A percentile compares a stretch with the other conserved stretches of the same genome.
These are phyloP conservation scores for Crithidia brevicula DNA, from an alignment of 208 protist species.

Conservation along the genomic window DNA sequence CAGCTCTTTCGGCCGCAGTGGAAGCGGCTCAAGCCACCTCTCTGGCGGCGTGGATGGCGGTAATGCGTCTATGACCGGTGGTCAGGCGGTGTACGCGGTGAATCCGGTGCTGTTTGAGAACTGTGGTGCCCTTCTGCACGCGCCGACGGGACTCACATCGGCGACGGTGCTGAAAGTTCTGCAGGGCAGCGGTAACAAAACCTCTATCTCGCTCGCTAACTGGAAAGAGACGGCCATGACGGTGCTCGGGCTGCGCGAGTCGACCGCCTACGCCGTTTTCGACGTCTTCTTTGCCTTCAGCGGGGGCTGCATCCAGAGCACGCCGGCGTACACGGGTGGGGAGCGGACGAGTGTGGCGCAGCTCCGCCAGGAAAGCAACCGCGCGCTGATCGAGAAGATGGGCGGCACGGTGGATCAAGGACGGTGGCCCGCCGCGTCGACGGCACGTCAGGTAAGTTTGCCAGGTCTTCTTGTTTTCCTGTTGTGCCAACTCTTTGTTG, in stretches of 20 bases:
- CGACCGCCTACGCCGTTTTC: constrained; percentile 79
- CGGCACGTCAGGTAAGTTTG: constrained; percentile 75
- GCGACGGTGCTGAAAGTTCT: constrained; percentile 76
- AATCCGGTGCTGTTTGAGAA: constrained; percentile 88
- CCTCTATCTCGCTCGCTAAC: constrained; percentile 75
- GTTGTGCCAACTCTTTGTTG: constrained; percentile 81
- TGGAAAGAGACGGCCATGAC: constrained; percentile 81
- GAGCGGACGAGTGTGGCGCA: constrained; percentile 63
- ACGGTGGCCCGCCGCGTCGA: constrained; percentile 68
- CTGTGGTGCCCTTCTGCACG: constrained; percentile 73
- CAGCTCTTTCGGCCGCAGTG: constrained; percentile 32
- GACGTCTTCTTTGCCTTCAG: constrained; percentile 89
- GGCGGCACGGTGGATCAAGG: constrained; percentile 78
- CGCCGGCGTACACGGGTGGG: constrained; percentile 46
- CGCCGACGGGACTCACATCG: constrained; percentile 75
- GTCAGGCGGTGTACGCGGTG: constrained; percentile 75
- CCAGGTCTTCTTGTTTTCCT: constrained; percentile 87
- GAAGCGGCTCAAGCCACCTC: constrained; percentile 26
- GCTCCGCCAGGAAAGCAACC: constrained; percentile 83
- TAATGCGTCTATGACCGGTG: constrained; percentile 18
- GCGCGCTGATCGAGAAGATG: constrained; percentile 84
- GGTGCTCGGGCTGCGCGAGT: constrained; percentile 66
- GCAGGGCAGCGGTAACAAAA: constrained; percentile 64
- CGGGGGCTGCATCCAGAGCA: constrained; percentile 78
- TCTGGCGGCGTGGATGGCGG: background rate